These are phyloP conservation scores for Arthroderma uncinatum DNA, from an alignment of 2,329 filamentous ascomycete genomes.

Conservation along the genomic window DNA sequence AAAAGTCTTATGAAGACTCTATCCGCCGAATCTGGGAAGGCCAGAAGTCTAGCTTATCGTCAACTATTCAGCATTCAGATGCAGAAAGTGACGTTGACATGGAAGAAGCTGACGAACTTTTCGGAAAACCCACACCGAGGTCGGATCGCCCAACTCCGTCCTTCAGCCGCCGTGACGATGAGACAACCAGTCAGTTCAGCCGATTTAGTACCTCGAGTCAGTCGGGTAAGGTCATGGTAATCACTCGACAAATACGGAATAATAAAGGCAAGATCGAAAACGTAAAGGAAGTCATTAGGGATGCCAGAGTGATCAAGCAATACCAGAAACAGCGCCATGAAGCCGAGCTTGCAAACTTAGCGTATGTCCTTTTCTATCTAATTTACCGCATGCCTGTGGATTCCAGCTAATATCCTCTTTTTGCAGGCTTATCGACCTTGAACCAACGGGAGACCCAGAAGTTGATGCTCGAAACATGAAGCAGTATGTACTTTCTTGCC, in stretches of 20 bases:
- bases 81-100: slow-evolving; percentile 53
- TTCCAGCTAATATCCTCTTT: slow-evolving; percentile 18
- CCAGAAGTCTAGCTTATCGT: slow-evolving; percentile 67
- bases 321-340: slow-evolving; percentile 71
- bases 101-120: slow-evolving; percentile 40
- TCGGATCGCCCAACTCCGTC: slow-evolving; percentile 51
- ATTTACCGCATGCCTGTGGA: background rate
- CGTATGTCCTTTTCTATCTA: slow-evolving; percentile 43
- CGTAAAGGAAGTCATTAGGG: slow-evolving; percentile 54
- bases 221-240: slow-evolving; percentile 58
- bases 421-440: slow-evolving; percentile 46
- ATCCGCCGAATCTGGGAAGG: slow-evolving; percentile 88
- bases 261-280: slow-evolving; percentile 53
- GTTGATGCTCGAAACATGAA: slow-evolving; percentile 51
- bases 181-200: slow-evolving; percentile 69
- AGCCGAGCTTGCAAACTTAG: slow-evolving; percentile 59
- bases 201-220: slow-evolving; percentile 59
- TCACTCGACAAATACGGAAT: slow-evolving; percentile 57
- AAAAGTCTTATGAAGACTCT: slow-evolving; percentile 80
- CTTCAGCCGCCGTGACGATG: slow-evolving; percentile 51
- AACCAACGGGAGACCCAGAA: slow-evolving; percentile 56
- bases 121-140: slow-evolving; percentile 48
- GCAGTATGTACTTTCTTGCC: slow-evolving; percentile 35
- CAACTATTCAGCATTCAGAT: slow-evolving; percentile 63
- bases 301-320: slow-evolving; percentile 76